Base-by-base conservation (phyloP, 208 protist species). In the Kentomonas sorsogonicus region DNA sequence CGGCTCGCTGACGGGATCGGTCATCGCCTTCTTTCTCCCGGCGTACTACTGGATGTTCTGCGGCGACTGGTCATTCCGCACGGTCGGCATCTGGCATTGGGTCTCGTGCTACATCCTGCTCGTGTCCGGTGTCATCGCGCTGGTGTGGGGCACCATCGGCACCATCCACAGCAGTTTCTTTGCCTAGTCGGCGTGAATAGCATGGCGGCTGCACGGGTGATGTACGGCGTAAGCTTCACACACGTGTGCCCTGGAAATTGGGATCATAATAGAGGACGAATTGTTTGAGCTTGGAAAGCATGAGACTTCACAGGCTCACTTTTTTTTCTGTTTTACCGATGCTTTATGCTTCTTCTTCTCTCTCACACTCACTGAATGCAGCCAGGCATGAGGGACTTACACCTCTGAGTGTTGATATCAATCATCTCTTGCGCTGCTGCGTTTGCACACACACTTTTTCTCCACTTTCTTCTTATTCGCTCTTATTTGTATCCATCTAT, bases 11-110 rank as follows among this genome's bases (percentile, higher is more conserved):
- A 85, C 67, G 54, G 86, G 84, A n/a, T 80, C 83, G 1, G 83
- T 82, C 60, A 65, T 89, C 3, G 69, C 63, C 33, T 94, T 91
- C 65, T 64, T 90, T 10, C 85, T 87, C 47, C 86, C 86, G 4
- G 76, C 83, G 27, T 39, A 77, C 13, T 86, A 91, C 26, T 83
- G 63, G 53, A 72, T 93, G 72, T 86, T 86, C 69, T 71, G 67
- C 34, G 86, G 82, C 30, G 48, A 76, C 31, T 93, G 77, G 77
- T 77, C 66, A 0, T 22, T 73, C 39, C 40, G 67, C 56, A 62
- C 46, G 0, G 86, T 88, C 11, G 81, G 86, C 1, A 47, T 64
- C 22, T 77, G 57, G 33, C 46, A 86, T 51, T 86, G 55, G 36
- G 5, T 77, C 10, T 53, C 33, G 15, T 83, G 72, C 15, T 77